These are phyloP conservation scores for Mycena leptocephala DNA, from an alignment of 768 basidiomycete genomes.

Conservation along the genomic window DNA sequence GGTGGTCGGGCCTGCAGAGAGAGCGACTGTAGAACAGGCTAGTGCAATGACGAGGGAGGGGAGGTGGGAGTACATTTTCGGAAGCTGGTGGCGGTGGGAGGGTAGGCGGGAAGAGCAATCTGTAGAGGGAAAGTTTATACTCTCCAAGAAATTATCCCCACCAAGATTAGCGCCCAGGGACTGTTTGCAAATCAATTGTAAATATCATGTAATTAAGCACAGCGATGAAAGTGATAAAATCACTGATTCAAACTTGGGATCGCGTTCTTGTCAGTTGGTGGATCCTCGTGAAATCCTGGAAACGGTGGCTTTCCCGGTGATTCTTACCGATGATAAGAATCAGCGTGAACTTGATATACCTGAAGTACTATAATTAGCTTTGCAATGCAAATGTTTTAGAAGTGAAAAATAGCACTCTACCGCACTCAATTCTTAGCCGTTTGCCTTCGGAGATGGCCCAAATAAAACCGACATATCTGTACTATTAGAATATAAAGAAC, in stretches of 20 bases:
- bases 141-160: neutral
- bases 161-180: conserved; percentile 4
- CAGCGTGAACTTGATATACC: conserved; percentile 5
- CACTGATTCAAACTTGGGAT: neutral
- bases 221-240: conserved; percentile 12
- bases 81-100: neutral
- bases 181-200: neutral
- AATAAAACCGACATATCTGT: too few species aligned
- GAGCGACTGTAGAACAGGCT: conserved; percentile 10
- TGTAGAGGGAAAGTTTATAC: conserved; percentile 2
- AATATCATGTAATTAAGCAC: conserved; percentile 3
- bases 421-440: too few species aligned
- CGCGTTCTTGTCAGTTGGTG: neutral
- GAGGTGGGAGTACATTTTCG: conserved; percentile 4
- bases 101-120: conserved; percentile 1
- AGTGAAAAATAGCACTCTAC: too few species aligned
- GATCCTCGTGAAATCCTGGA: conserved; percentile 1
- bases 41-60: conserved; percentile 4
- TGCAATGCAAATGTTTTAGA: too few species aligned
- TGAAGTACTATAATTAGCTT: too few species aligned
- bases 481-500: too few species aligned
- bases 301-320: neutral
- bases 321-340: neutral
- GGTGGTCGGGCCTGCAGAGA: conserved; percentile 15
- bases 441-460: too few species aligned